phyloP scores from a whole-genome alignment of 2,329 filamentous ascomycete genomes.

The Penicillium sumatraense region DNA sequence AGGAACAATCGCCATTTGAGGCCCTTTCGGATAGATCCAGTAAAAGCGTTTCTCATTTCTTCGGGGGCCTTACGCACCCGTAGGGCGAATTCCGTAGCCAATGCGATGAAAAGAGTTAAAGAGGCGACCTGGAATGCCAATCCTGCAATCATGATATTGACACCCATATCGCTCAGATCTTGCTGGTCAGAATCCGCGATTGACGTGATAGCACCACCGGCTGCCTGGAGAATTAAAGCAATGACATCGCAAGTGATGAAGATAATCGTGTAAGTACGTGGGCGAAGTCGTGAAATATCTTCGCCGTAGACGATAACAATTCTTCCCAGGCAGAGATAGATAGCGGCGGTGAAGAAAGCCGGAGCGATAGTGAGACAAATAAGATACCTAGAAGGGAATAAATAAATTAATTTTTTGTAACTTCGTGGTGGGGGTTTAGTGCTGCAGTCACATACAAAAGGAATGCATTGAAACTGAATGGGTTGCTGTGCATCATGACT shows the following conservation, averaged over 20 bases:
- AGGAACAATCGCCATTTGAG: conserved; percentile 14
- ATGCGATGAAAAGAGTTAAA: conserved; percentile 17
- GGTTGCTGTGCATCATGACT: conserved; percentile 59
- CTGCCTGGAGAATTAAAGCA: conserved; percentile 64
- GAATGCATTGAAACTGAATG: conserved; percentile 49
- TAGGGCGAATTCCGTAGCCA: conserved; percentile 15
- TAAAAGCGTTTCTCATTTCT: conserved; percentile 2
- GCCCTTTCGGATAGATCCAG: conserved; percentile 5
- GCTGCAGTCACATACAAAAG: conserved; percentile 35
- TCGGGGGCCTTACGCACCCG: conserved; percentile 11
- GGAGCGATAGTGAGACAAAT: conserved; percentile 67
- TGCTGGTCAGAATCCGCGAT: conserved; percentile 41
- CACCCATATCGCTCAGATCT: conserved; percentile 9
- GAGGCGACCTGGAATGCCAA: conserved; percentile 21
- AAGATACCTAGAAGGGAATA: conserved; percentile 60
- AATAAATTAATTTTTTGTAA: conserved; percentile 37
- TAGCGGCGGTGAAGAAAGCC: conserved; percentile 66
- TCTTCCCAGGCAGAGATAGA: conserved; percentile 61
- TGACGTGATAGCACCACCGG: conserved; percentile 62
- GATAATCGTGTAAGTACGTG: conserved; percentile 40
- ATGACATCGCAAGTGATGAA: conserved; percentile 69
- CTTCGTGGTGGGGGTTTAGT: background rate
- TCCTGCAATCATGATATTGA: conserved; percentile 24
- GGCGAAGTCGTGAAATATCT: conserved; percentile 37
- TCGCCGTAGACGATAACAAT: conserved; percentile 43